A percentile compares a stretch with the other conserved stretches of the same genome.
Conservation (phyloP, 139 green algal species). For the Chloropicon primus region DNA sequence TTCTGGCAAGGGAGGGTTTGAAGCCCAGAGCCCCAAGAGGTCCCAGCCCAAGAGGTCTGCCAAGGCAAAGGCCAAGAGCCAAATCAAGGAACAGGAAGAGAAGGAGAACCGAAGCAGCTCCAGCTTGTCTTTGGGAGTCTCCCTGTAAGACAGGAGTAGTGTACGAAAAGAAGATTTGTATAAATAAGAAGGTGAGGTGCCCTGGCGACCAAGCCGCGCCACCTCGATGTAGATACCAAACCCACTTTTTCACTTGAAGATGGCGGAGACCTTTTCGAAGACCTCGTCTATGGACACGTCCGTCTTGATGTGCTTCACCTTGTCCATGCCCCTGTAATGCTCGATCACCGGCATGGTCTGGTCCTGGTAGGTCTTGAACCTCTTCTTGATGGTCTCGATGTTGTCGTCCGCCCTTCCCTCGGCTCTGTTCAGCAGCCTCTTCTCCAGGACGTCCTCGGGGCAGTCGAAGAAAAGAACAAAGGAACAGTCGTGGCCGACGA, state of each 20-base stretch:
- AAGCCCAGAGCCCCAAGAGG: background rate
- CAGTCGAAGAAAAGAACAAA: slow-evolving; percentile 93
- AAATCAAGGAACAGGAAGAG: background rate
- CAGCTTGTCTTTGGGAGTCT: background rate
- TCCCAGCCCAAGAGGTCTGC: background rate
- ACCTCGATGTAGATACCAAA: no score
- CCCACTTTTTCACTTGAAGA: background rate
- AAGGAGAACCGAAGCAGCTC: background rate
- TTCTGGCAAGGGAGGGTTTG: background rate
- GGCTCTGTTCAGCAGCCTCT: slow-evolving; percentile 69
- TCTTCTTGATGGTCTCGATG: slow-evolving; percentile 86
- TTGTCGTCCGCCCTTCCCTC: slow-evolving; percentile 92
- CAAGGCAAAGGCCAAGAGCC: background rate
- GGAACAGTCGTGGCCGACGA: slow-evolving; percentile 47
- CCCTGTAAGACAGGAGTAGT: background rate
- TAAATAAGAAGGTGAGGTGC: no score
- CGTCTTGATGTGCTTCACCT: background rate
- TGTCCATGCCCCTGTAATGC: background rate
- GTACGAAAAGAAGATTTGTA: background rate
- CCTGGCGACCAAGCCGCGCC: no score
- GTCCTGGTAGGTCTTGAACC: slow-evolving; percentile 46
- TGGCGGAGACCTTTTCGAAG: background rate
- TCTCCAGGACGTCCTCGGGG: slow-evolving; percentile 75
- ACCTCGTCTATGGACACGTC: background rate
- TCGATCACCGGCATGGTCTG: background rate